Evolutionary conservation across 768 basidiomycete species (phyloP).

Genomic region (Pulveroboletus sp.): DNA sequence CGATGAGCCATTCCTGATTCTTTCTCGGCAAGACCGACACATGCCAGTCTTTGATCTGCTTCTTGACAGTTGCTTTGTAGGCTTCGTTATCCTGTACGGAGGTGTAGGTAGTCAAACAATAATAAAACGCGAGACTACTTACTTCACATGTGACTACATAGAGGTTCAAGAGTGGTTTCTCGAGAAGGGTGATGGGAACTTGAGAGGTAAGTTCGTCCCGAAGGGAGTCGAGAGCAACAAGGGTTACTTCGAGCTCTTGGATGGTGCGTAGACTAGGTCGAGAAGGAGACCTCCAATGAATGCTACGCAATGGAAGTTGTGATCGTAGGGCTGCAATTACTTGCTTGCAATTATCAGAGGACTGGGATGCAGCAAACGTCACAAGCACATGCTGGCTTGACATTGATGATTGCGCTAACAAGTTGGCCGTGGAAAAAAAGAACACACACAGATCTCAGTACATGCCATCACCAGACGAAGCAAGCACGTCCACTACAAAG

Average conservation of each 20-base stretch:
- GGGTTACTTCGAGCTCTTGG: constrained; percentile 77
- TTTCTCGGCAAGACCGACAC: constrained; percentile 58
- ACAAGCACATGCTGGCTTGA: constrained; percentile 56
- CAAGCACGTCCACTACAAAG: constrained; percentile 41
- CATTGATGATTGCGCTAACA: constrained; percentile 22
- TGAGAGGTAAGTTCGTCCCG: constrained; percentile 77
- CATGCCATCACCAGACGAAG: constrained; percentile 69
- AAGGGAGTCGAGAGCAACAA: constrained; percentile 64
- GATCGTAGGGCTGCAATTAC: constrained; percentile 60
- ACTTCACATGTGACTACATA: constrained; percentile 91
- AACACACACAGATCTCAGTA: constrained; percentile 1
- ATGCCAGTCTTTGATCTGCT: constrained; percentile 94
- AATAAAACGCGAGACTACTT: constrained; percentile 18
- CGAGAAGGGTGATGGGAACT: constrained; percentile 73
- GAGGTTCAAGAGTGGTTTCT: constrained; percentile 83
- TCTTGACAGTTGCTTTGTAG: constrained; percentile 75
- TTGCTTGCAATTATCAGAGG: constrained; percentile 73
- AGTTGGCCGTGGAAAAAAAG: constrained; percentile 15
- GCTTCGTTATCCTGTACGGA: constrained; percentile 54
- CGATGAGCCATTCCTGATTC: constrained; percentile 91
- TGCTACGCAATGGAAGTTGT: constrained; percentile 80
- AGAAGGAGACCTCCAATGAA: constrained; percentile 87
- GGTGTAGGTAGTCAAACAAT: constrained; percentile 8
- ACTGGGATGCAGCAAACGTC: constrained; percentile 66
- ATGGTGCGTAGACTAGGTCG: constrained; percentile 79